Percentiles rank a stretch among this genome's conserved stretches.
These are phyloP conservation scores for Solanum sejunctum DNA, from an alignment of 257 asterid species.

Conservation along the genomic window DNA sequence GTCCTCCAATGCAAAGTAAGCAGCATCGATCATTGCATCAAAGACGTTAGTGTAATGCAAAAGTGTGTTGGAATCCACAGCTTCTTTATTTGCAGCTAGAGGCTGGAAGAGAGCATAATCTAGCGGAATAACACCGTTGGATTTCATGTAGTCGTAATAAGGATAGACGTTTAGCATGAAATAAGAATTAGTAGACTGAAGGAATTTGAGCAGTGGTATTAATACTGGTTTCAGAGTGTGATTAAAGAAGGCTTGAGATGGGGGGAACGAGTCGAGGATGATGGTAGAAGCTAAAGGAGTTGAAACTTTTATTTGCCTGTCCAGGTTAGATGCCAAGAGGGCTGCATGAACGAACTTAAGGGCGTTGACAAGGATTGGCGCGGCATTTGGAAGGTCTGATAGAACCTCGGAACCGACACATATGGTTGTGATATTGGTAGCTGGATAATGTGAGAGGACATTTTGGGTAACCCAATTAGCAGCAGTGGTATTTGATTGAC, in stretches of 20 bases:
- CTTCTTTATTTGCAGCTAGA: conserved; percentile 68
- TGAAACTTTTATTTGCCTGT: conserved; percentile 54
- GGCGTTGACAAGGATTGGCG: conserved; percentile 47
- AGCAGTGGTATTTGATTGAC: conserved; percentile 72
- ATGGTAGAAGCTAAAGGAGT: conserved; percentile 67
- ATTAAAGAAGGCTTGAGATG: conserved; percentile 73
- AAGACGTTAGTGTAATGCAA: conserved; percentile 76
- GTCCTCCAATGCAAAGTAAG: conserved; percentile 69
- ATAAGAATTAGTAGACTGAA: conserved; percentile 53
- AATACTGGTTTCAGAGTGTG: conserved; percentile 42
- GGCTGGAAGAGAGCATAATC: conserved; percentile 82
- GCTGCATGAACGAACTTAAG: conserved; percentile 66
- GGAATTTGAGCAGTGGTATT: conserved; percentile 50
- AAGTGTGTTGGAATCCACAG: conserved; percentile 76
- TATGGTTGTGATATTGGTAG: conserved; percentile 56
- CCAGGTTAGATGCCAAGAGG: conserved; percentile 67
- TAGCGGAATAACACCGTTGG: conserved; percentile 66
- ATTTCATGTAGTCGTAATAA: conserved; percentile 53
- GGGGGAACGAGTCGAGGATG: conserved; percentile 70
- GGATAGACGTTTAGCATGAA: conserved; percentile 77
- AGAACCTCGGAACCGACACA: conserved; percentile 80
- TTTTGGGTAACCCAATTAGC: conserved; percentile 83
- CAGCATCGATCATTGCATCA: conserved; percentile 86
- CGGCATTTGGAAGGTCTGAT: conserved; percentile 52
- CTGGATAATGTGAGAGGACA: conserved; percentile 63